Evolutionary conservation across 164 flowering plant genomes (phyloP).

Genomic region (Magnolia changhungtana): DNA sequence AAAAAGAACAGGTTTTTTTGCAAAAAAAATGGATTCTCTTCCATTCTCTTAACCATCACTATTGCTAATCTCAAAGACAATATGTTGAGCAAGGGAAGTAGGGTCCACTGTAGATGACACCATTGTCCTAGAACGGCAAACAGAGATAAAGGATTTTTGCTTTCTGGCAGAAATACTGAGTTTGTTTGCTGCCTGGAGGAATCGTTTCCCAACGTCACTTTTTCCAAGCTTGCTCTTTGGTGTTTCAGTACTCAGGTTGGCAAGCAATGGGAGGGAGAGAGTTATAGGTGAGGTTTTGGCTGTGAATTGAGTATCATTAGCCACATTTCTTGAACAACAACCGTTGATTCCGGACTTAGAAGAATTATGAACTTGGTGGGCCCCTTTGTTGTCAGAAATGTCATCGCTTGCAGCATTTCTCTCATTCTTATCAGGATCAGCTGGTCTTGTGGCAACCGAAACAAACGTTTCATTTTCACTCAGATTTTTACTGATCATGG

Average conservation of each 20-base stretch:
- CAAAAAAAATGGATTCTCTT: not conserved
- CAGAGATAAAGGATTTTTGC: slow-evolving; percentile 15
- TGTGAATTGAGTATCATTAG: slow-evolving; percentile 6
- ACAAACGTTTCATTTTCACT: not conserved
- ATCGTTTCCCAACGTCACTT: slow-evolving; percentile 42
- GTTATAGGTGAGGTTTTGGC: slow-evolving; percentile 17
- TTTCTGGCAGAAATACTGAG: slow-evolving; percentile 30
- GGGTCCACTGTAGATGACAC: not conserved
- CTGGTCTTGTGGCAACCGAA: not conserved
- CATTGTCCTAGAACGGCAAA: slow-evolving; percentile 16
- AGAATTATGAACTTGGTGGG: not conserved
- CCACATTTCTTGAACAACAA: slow-evolving; percentile 5
- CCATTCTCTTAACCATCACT: slow-evolving; percentile 24
- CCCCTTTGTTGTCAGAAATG: not conserved
- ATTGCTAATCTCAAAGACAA: slow-evolving; percentile 43
- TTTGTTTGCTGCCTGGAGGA: slow-evolving; percentile 38
- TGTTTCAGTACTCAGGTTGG: slow-evolving; percentile 4
- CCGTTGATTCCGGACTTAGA: slow-evolving; percentile 8
- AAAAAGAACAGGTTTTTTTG: not conserved
- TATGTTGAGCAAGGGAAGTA: slow-evolving; percentile 14
- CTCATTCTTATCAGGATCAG: not conserved
- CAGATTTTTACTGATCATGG: not conserved
- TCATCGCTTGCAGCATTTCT: not conserved
- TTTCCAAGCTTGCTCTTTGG: slow-evolving; percentile 17
- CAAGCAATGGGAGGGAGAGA: not conserved